phyloP scores from a whole-genome alignment of 2,329 filamentous ascomycete species.

The Dryadomyces quercus-mongolicae region DNA sequence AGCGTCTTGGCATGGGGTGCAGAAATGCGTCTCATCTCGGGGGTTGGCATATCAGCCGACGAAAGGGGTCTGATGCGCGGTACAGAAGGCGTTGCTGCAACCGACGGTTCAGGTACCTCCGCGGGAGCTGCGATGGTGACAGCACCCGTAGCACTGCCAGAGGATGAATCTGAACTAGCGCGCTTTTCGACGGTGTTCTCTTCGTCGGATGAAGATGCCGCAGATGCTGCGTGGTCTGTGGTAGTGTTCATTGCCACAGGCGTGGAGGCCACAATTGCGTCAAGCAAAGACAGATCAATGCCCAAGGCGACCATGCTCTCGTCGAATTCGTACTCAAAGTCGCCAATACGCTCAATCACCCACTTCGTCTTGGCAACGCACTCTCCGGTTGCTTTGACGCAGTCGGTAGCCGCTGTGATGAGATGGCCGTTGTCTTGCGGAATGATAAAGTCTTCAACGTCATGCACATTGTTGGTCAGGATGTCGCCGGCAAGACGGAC shows the following conservation, averaged over 20 bases:
- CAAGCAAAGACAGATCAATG: conserved; percentile 45
- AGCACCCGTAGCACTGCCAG: background rate
- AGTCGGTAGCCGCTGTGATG: conserved; percentile 68
- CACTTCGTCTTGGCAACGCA: conserved; percentile 79
- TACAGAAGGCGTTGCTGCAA: background rate
- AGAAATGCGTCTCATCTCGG: background rate
- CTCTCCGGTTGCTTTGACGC: conserved; percentile 81
- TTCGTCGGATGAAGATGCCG: background rate
- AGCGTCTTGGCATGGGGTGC: conserved; percentile 11
- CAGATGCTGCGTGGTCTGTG: background rate
- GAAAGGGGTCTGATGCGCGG: background rate
- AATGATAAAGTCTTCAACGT: conserved; percentile 67
- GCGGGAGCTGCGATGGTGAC: conserved; percentile 4
- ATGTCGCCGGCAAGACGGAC: conserved; percentile 73
- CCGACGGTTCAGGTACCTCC: background rate
- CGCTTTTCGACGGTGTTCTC: background rate
- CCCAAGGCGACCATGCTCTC: conserved; percentile 33
- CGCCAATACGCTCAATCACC: conserved; percentile 78
- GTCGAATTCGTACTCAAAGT: conserved; percentile 77
- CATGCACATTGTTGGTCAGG: conserved; percentile 54
- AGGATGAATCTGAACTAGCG: background rate
- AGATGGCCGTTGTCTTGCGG: conserved; percentile 67
- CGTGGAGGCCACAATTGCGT: conserved; percentile 12
- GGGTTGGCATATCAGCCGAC: background rate
- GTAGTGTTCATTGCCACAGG: background rate